Evolutionary conservation across 192 early-diverging fungal species (phyloP).

Genomic region (Piromyces sp.): DNA sequence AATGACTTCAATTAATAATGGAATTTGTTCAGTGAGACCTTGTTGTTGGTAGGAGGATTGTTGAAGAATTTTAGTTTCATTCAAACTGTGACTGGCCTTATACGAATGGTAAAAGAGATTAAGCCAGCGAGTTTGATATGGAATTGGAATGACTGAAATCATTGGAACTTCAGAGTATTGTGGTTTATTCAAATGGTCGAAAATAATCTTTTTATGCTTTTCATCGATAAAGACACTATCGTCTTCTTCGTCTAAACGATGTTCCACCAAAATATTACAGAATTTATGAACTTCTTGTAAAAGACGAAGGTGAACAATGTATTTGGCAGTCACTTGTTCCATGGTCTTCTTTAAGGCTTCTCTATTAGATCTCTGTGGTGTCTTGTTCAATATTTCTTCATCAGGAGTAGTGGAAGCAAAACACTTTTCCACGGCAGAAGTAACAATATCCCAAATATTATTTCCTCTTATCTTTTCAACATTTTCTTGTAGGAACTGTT

Average conservation of each 20-base stretch:
- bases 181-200: neutral
- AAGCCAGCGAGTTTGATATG: neutral
- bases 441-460: neutral
- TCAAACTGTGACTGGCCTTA: neutral
- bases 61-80: neutral
- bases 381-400: neutral
- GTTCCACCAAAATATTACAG: neutral
- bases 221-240: neutral
- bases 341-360: neutral
- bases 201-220: neutral
- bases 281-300: neutral
- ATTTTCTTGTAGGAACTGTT: neutral
- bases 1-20: neutral
- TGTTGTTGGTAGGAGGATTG: neutral
- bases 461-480: neutral
- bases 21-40: neutral
- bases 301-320: neutral
- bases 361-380: neutral
- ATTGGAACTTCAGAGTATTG: neutral
- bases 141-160: neutral
- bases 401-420: neutral
- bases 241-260: neutral
- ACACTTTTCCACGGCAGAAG: neutral
- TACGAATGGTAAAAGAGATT: neutral
- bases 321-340: neutral